phyloP scores from a whole-genome alignment of 106 monocot species.

The Dendrobium huoshanense region DNA sequence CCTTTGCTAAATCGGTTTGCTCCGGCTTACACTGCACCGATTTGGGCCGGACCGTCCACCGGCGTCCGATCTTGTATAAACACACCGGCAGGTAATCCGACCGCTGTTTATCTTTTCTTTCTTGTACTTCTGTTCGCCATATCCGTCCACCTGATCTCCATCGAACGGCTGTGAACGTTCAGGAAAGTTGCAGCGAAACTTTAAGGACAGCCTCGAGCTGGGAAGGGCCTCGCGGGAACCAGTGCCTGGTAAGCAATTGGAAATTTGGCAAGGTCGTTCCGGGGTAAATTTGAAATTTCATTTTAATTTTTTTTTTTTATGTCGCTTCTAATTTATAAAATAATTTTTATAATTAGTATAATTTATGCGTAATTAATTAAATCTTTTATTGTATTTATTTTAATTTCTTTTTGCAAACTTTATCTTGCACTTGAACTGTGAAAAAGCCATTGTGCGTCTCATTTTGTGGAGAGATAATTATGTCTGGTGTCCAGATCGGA shows the following conservation, averaged over 20 bases:
- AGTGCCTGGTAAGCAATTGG: not conserved
- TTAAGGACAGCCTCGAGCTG: not conserved
- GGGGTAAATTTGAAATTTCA: not conserved
- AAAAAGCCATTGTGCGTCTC: too few relatives aligned
- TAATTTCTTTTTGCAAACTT: too few relatives aligned
- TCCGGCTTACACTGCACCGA: not conserved
- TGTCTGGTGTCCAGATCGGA: too few relatives aligned
- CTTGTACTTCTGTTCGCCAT: not conserved
- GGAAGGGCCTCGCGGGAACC: not conserved
- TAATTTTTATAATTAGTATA: too few relatives aligned
- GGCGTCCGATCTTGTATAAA: not conserved
- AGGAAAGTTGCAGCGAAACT: slow-evolving; percentile 3
- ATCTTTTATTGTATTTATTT: too few relatives aligned
- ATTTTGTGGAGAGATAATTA: too few relatives aligned
- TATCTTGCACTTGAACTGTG: too few relatives aligned
- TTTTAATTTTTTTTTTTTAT: not conserved
- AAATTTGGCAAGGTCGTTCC: not conserved
- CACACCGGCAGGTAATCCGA: slow-evolving; percentile 4
- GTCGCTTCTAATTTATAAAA: too few relatives aligned
- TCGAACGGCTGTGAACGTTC: not conserved
- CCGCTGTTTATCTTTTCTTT: not conserved
- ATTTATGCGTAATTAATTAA: too few relatives aligned
- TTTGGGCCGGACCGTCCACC: not conserved
- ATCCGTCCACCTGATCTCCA: not conserved
- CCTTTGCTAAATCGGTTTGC: not conserved